Base-by-base conservation (phyloP, 2,329 filamentous ascomycete species). In the Clarireedia paspali region DNA sequence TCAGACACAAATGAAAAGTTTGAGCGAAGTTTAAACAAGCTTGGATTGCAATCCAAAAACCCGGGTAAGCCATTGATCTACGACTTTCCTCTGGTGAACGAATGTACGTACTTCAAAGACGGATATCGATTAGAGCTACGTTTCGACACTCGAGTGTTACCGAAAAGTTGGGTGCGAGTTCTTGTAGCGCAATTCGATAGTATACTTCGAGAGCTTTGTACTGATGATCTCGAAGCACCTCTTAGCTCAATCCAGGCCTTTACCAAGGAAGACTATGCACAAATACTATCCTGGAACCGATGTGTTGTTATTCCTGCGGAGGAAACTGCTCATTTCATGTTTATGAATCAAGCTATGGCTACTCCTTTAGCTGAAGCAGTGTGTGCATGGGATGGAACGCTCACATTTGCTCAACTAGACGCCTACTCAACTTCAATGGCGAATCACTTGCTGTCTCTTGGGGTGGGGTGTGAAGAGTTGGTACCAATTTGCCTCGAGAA, bases 401-500 rank as follows among this genome's bases (percentile, higher is more conserved):
- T 67, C 5, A 64, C 62, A 6, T 68, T 64, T 55, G 12, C 26
- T 2, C 56, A 66, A 34, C 49, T 68, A 7, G 63, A 65, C 17
- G 14, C 40, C 15, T 20, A 60, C 27, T 66, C 66, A 2, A 42
- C 34, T n/a, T 42, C n/a, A 2, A 17, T 67, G 15, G 61, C 66
- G 5, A 15, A n/a, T 6, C 42, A 61, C 34, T 53, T 67, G 2
- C 34, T 54, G 12, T 39, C 44, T 10, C 46, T 60, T 15, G 61
- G 62, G 7, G 57, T 66, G 26, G 46, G 47, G 14, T 53, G 46
- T 17, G 64, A 58, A 40, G 24, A 20, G 12, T 39, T 60, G 3
- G 58, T 69, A 30, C 63, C 63, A 12, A 47, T 69, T 7, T 67
- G 63, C 50, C 66, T 65, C 47, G 59, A 67, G 24, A 68, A 67